Evolutionary conservation across 805 yeast species (phyloP).

Genomic region (Schwanniomyces vanrijiae): DNA sequence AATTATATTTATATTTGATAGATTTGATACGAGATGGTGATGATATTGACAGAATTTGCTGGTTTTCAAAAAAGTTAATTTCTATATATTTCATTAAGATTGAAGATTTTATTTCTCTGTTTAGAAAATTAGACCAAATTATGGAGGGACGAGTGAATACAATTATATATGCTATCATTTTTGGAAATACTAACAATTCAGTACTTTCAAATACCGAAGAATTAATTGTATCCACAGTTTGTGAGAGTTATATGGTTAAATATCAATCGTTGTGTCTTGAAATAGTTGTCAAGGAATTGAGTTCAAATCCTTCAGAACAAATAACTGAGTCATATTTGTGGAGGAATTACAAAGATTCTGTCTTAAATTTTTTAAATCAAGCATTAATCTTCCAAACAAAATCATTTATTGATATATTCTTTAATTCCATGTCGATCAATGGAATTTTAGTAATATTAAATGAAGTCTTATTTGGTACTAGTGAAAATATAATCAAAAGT

Average conservation of each 20-base stretch:
- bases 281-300: conserved; percentile 12
- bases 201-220: conserved; percentile 9
- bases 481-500: conserved; percentile 1
- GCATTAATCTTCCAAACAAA: conserved; percentile 17
- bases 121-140: not conserved
- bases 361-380: conserved; percentile 11
- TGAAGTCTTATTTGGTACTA: conserved; percentile 7
- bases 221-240: conserved; percentile 11
- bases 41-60: conserved; percentile 1
- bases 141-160: conserved; percentile 1
- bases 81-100: conserved; percentile 10
- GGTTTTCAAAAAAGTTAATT: conserved; percentile 15
- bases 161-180: conserved; percentile 9
- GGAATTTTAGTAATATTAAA: conserved; percentile 19
- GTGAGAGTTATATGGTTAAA: conserved; percentile 12
- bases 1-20: conserved; percentile 6
- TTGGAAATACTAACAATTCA: conserved; percentile 3
- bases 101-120: not conserved
- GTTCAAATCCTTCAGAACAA: conserved; percentile 1
- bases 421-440: conserved; percentile 13
- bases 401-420: conserved; percentile 20
- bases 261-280: conserved; percentile 11
- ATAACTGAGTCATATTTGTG: conserved; percentile 1
- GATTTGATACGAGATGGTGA: not conserved
- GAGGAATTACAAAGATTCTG: conserved; percentile 6